A percentile compares a stretch with the other conserved stretches of the same genome.
These are phyloP conservation scores for Choanephora cucurbitarum DNA, from an alignment of 371 early-diverging fungal species.

Conservation along the genomic window DNA sequence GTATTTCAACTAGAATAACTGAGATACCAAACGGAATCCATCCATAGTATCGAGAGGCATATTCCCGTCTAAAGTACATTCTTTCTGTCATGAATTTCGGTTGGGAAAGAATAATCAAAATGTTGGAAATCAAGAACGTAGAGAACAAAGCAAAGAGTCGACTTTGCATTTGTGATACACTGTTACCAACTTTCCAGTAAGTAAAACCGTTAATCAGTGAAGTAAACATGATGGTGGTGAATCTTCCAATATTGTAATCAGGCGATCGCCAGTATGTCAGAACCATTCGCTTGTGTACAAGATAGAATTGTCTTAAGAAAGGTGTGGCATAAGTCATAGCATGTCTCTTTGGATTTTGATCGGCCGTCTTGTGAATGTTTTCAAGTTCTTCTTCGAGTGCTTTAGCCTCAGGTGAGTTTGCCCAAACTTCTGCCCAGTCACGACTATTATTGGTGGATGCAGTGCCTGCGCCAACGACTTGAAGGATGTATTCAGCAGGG, in stretches of 20 bases:
- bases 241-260: constrained; percentile 60
- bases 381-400: constrained; percentile 19
- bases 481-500: constrained; percentile 37
- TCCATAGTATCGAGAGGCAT: constrained; percentile 65
- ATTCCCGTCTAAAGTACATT: constrained; percentile 62
- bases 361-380: constrained; percentile 11
- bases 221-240: constrained; percentile 38
- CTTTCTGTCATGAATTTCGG: constrained; percentile 64
- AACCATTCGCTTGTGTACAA: constrained; percentile 55
- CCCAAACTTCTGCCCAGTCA: constrained; percentile 63
- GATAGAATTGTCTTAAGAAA: constrained; percentile 31
- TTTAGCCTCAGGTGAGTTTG: constrained; percentile 26
- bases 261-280: constrained; percentile 57
- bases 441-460: constrained; percentile 31
- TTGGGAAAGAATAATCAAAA: constrained; percentile 33
- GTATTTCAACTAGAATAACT: constrained; percentile 51
- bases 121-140: constrained; percentile 54
- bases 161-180: constrained; percentile 57
- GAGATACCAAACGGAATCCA: constrained; percentile 60
- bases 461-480: constrained; percentile 52
- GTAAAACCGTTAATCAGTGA: constrained; percentile 55
- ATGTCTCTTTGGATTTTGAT: constrained; percentile 13
- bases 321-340: constrained; percentile 30
- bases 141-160: constrained; percentile 67
- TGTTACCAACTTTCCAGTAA: constrained; percentile 55